Base-by-base conservation (phyloP, 805 yeast species). In the Kluyveromyces wickerhamii region DNA sequence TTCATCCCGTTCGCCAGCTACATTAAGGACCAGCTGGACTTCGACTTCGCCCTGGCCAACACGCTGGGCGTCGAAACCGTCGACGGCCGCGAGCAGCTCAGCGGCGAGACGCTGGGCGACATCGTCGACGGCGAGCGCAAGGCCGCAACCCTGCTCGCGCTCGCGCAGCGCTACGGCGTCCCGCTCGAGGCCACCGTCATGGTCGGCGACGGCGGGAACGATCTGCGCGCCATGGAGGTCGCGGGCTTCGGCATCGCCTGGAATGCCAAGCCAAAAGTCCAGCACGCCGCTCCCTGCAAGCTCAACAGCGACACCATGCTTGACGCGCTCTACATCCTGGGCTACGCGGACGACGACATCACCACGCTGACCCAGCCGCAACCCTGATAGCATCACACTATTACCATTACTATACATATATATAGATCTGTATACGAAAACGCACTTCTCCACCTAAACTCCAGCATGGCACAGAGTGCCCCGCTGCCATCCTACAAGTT, bases 181-280 rank as follows among this genome's bases (percentile, higher is more conserved):
- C 72, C 70, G 15, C 60, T 74, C 8, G 54, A 54, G 27, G 52
- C 66, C 4, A 78, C 79, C 1, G 79, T 83, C 29, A 96, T 96
- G 32, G 82, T 89, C 24, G 97, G 97, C 23, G 97, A 92, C 55
- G 99, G 99, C 24, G 96, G 97, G 16, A 92, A 92, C 51, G 99
- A 92, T 61, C 65, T 92, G 52, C 72, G 73, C 29, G 94, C 94
- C 87, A 92, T 92, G 97, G 71, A 65, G 2, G 74, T 62, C 10
- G 96, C 95, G 2, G 97, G 97, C 0, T 82, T 76, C 54, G 98
- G 98, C 14, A 68, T 92, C 35, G 98, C 98, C 0, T 92, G 96
- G 94, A 83, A 86, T 55, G 99, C 97, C 14, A 92, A 92, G 57
- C 96, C 97, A 15, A 77, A 70, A 43, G 98, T 92, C 2, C 96